Evolutionary conservation across 139 green algal species (phyloP).

Genomic region (Bryopsis sp.): DNA sequence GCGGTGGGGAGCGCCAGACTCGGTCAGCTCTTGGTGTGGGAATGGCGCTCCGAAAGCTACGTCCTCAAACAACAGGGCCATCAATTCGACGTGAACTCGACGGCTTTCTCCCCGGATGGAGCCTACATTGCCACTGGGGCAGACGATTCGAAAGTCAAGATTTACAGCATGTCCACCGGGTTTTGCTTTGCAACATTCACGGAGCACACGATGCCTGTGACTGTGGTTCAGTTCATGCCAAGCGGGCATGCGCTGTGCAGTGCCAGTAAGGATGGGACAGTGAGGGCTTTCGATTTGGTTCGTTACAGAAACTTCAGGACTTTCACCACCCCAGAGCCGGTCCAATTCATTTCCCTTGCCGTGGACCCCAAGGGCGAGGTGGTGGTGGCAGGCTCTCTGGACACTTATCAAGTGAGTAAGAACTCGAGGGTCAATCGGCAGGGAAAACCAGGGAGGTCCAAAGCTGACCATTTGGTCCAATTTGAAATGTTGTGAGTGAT

Average conservation of each 20-base stretch:
- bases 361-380: slow-evolving; percentile 80
- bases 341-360: slow-evolving; percentile 79
- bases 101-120: slow-evolving; percentile 78
- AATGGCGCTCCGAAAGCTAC: slow-evolving; percentile 93
- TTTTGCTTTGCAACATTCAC: slow-evolving; percentile 92
- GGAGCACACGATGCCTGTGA: slow-evolving; percentile 83
- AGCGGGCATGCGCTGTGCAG: slow-evolving; percentile 52
- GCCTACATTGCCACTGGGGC: slow-evolving; percentile 70
- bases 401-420: slow-evolving; percentile 64
- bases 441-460: no score
- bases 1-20: slow-evolving; percentile 73
- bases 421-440: no score
- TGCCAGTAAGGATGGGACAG: slow-evolving; percentile 79
- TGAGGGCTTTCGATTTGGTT: slow-evolving; percentile 88
- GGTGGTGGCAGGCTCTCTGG: slow-evolving; percentile 69
- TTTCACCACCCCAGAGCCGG: slow-evolving; percentile 65
- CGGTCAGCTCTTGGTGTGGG: slow-evolving; percentile 97
- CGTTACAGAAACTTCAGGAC: slow-evolving; percentile 93
- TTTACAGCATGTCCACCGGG: slow-evolving; percentile 65
- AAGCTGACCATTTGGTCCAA: no score
- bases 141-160: slow-evolving; percentile 83
- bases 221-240: slow-evolving; percentile 62
- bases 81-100: slow-evolving; percentile 62
- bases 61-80: slow-evolving; percentile 90
- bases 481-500: no score